Conservation (phyloP, 352 stramenopile species). For the Phytophthora sp. region DNA sequence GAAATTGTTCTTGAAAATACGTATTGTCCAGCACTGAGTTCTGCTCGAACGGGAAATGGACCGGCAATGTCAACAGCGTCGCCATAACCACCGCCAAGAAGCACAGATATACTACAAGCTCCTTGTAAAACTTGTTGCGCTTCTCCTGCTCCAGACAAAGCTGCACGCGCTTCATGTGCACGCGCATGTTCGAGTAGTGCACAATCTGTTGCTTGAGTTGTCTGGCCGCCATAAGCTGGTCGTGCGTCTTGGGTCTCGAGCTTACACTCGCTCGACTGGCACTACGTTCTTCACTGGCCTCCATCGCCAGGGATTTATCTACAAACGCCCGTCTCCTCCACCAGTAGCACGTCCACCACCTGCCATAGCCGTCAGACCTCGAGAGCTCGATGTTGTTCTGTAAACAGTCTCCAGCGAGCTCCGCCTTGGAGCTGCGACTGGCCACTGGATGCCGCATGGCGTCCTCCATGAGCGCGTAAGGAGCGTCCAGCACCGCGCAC, state of each 20-base stretch:
- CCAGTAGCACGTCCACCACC: conserved; percentile 26
- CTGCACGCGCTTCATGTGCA: conserved; percentile 88
- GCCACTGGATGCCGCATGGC: conserved; percentile 4
- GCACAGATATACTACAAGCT: conserved; percentile 74
- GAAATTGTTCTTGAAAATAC: conserved; percentile 79
- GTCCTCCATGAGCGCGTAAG: conserved; percentile 45
- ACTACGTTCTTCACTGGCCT: conserved; percentile 29
- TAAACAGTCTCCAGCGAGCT: conserved; percentile 21
- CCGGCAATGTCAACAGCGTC: conserved; percentile 65
- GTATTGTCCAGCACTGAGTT: conserved; percentile 60
- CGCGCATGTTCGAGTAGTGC: conserved; percentile 81
- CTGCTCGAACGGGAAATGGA: conserved; percentile 81
- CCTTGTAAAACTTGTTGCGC: conserved; percentile 85
- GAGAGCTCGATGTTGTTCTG: conserved; percentile 10
- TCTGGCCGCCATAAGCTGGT: conserved; percentile 46
- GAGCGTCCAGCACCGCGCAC: conserved; percentile 23
- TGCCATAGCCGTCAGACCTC: conserved; percentile 10
- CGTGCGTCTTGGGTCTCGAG: conserved; percentile 32
- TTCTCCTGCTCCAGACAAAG: conserved; percentile 83
- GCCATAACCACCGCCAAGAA: conserved; percentile 72
- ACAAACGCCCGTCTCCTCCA: conserved; percentile 4
- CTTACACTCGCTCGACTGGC: conserved; percentile 26
- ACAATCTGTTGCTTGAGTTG: conserved; percentile 63
- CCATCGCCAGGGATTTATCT: conserved; percentile 13
- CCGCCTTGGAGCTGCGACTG: conserved; percentile 37